Evolutionary conservation across 2,329 filamentous ascomycete species (phyloP).

Genomic region (Penicillium hesseltinei): DNA sequence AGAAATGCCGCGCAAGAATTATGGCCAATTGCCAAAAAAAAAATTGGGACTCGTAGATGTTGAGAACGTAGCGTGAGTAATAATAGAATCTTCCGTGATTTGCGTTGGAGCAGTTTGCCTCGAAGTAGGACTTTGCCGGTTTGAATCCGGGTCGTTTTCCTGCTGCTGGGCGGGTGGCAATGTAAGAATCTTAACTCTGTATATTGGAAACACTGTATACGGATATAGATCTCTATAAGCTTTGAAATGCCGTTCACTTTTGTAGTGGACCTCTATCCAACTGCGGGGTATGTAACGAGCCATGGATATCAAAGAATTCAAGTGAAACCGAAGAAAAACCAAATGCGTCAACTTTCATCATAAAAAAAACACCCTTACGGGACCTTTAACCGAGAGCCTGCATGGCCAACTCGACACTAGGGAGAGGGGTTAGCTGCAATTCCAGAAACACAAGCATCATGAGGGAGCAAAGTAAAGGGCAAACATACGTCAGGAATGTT

Average conservation of each 20-base stretch:
- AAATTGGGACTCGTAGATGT: background rate
- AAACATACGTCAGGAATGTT: slow-evolving; percentile 77
- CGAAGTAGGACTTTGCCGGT: background rate
- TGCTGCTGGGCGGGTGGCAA: slow-evolving; percentile 12
- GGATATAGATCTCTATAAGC: background rate
- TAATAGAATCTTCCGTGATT: background rate
- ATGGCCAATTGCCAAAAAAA: background rate
- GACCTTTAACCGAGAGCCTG: slow-evolving; percentile 42
- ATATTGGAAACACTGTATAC: background rate
- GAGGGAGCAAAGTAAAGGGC: background rate
- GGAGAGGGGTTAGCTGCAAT: slow-evolving; percentile 11
- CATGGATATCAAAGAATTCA: slow-evolving; percentile 23
- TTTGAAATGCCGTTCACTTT: slow-evolving; percentile 6
- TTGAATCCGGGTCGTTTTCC: background rate
- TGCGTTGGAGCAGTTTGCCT: background rate
- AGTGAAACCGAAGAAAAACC: slow-evolving; percentile 6
- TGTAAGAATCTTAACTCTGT: slow-evolving; percentile 12
- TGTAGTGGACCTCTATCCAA: slow-evolving; percentile 7
- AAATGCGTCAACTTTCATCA: slow-evolving; percentile 13
- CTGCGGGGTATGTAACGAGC: slow-evolving; percentile 7
- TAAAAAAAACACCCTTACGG: background rate
- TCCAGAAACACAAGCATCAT: background rate
- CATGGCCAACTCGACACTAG: slow-evolving; percentile 49
- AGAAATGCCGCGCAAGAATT: background rate
- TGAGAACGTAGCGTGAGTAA: background rate